These are phyloP conservation scores for Dendrobium huoshanense DNA, from an alignment of 106 monocot species.

Conservation along the genomic window DNA sequence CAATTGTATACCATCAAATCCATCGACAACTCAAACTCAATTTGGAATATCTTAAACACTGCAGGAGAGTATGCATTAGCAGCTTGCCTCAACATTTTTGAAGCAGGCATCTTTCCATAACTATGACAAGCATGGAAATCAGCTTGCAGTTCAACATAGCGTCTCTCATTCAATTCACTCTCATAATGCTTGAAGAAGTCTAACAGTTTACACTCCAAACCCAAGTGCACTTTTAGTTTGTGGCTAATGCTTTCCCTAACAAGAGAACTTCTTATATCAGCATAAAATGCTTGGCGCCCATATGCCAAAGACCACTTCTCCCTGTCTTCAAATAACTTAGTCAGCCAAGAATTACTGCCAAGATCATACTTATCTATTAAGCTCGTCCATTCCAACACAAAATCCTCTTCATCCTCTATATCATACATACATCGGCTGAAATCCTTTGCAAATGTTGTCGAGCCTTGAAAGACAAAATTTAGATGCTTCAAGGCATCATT, in stretches of 20 bases:
- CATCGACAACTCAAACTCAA: slow-evolving; percentile 8
- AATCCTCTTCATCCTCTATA: slow-evolving; percentile 5
- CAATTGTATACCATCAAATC: slow-evolving; percentile 6
- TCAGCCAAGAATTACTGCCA: slow-evolving; percentile 1
- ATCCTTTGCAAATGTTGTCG: slow-evolving; percentile 12
- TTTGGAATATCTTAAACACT: slow-evolving; percentile 5
- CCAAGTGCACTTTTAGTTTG: slow-evolving; percentile 3
- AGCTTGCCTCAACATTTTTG: slow-evolving; percentile 5
- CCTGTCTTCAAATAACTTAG: slow-evolving; percentile 3
- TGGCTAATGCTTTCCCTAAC: slow-evolving; percentile 5
- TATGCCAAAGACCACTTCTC: slow-evolving; percentile 10
- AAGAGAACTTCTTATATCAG: slow-evolving; percentile 10
- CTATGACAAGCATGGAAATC: slow-evolving; percentile 9
- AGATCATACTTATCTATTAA: slow-evolving; percentile 8
- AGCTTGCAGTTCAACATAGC: slow-evolving; percentile 4
- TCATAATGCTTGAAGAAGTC: slow-evolving; percentile 13
- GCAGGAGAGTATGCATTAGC: slow-evolving; percentile 3
- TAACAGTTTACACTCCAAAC: neutral
- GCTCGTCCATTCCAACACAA: slow-evolving; percentile 2
- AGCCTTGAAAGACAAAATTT: slow-evolving; percentile 10
- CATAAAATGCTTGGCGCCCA: slow-evolving; percentile 13
- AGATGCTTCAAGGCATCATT: slow-evolving; percentile 5
- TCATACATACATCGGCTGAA: slow-evolving; percentile 12
- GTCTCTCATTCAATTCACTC: slow-evolving; percentile 3
- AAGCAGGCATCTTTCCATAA: neutral